Conservation (phyloP, 2,329 filamentous ascomycete genomes). For the Verticillium nubilum region DNA sequence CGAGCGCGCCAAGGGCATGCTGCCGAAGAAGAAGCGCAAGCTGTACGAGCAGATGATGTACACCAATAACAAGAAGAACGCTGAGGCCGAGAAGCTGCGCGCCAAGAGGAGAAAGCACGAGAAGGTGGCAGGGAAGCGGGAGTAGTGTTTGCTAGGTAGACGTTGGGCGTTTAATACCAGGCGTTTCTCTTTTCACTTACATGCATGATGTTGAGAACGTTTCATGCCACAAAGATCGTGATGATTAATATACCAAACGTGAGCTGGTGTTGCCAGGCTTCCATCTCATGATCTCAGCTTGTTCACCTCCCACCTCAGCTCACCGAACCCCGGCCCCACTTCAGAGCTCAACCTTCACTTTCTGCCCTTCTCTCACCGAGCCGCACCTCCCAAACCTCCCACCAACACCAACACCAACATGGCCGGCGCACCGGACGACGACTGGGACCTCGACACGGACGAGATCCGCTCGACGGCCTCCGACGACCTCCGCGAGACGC, state of each 20-base stretch:
- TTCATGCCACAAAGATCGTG: no score
- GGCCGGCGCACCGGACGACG: slow-evolving; percentile 5
- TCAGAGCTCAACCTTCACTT: not conserved
- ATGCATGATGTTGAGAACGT: not conserved
- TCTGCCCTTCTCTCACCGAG: not conserved
- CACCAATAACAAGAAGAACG: slow-evolving; percentile 87
- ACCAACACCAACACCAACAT: not conserved
- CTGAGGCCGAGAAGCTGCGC: slow-evolving; percentile 80
- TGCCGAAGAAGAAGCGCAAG: slow-evolving; percentile 96
- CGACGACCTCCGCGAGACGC: slow-evolving; percentile 39
- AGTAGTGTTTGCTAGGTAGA: not conserved
- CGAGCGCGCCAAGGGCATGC: slow-evolving; percentile 95
- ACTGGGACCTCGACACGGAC: slow-evolving; percentile 40
- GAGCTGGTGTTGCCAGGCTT: no score
- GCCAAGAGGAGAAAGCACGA: slow-evolving; percentile 89
- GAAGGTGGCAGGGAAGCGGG: slow-evolving; percentile 45
- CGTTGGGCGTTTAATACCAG: slow-evolving; percentile 4
- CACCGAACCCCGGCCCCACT: not conserved
- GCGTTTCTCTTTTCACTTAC: slow-evolving; percentile 1
- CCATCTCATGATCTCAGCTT: no score
- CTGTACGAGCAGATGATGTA: slow-evolving; percentile 96
- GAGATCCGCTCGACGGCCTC: slow-evolving; percentile 41
- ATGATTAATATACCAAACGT: no score
- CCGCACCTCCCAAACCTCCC: not conserved
- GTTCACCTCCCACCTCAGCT: not conserved